phyloP scores from a whole-genome alignment of 2,329 filamentous ascomycete species.

The Calonectria honghensis region DNA sequence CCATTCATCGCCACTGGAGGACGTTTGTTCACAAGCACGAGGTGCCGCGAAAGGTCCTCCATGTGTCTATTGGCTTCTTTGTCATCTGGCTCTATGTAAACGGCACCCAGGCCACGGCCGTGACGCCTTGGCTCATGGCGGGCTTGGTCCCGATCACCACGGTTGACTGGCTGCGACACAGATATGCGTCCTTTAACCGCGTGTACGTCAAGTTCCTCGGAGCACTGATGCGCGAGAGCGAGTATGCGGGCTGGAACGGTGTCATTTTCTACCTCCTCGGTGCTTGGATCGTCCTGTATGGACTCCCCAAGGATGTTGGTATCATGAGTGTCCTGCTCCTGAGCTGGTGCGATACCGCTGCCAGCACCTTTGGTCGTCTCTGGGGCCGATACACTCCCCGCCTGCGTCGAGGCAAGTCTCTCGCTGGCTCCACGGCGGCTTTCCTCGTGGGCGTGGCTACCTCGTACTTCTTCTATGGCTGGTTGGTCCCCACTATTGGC shows the following conservation, averaged over 20 bases:
- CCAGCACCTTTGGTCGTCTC: constrained; percentile 92
- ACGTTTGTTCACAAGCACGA: constrained; percentile 97
- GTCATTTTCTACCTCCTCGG: constrained; percentile 98
- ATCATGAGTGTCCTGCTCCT: constrained; percentile 92
- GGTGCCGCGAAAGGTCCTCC: constrained; percentile 93
- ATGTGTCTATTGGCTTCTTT: constrained; percentile 97
- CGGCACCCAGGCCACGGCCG: constrained; percentile 84
- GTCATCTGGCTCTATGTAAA: constrained; percentile 89
- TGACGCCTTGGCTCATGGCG: constrained; percentile 89
- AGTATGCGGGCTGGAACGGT: constrained; percentile 95
- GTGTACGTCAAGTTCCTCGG: constrained; percentile 90
- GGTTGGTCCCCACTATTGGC: constrained; percentile 81
- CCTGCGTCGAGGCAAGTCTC: constrained; percentile 90
- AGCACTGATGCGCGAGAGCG: constrained; percentile 96
- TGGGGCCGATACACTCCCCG: constrained; percentile 93
- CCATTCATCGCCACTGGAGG: constrained; percentile 94
- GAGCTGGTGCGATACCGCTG: constrained; percentile 98
- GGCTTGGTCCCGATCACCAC: constrained; percentile 89
- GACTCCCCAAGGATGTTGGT: constrained; percentile 94
- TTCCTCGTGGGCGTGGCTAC: constrained; percentile 88
- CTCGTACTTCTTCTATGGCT: constrained; percentile 91
- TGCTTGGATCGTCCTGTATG: constrained; percentile 88
- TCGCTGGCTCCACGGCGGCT: constrained; percentile 91
- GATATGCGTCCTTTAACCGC: constrained; percentile 86
- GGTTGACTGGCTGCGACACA: constrained; percentile 88